Evolutionary conservation across 2,329 filamentous ascomycete species (phyloP), one percentile per base, ranked within the genome.

Genomic region (Lasiodiplodia gonubiensis): DNA sequence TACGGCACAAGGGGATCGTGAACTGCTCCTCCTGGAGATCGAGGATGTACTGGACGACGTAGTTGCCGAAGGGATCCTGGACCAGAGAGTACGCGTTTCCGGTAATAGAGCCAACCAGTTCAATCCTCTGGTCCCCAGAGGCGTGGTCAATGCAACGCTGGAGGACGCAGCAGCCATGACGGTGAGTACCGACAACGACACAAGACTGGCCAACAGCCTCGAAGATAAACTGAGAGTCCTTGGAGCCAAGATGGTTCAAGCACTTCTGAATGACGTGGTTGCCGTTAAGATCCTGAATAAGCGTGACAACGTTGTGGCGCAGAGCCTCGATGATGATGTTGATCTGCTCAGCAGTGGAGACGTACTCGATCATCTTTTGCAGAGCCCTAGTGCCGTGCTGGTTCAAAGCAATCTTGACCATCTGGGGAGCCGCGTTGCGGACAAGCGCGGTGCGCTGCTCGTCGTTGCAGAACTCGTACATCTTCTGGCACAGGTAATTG

Each of bases 191-290:
- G 66, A 99, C 95, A 66, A 91, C 90, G 70, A 98, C 86, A 77
- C 93, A 97, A 77, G 95, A 86, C 66, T 86, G 86, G 70, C 94
- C 94, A 71, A 98, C 95, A 64, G 94, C 94, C 74, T 95, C 91
- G 74, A 98, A 98, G 77, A 99, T 98, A 84, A 99, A 99, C 78
- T 97, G 90, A 14, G 94, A 92, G 78, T 98, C 92, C 60, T 87
- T 82, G 1, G 93, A 85, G 70, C 89, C 90, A 48, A 99, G 89
- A 79, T 97, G 96, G 82, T 98, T 99, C 65, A 99, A 87, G 75
- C 95, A 99, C 82, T 99, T 99, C 82, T 99, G 95, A 71, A 99
- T 97, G 74, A 99, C 95, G 75, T 99, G 95, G 75, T 99, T 99
- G 78, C 95, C 95, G 76, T 99, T 99, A 64, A 99, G 85, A 74